Percentiles rank a stretch among this genome's conserved stretches.
phyloP scores from a whole-genome alignment of 2,329 filamentous ascomycete genomes.

The Talaromyces verruculosus region DNA sequence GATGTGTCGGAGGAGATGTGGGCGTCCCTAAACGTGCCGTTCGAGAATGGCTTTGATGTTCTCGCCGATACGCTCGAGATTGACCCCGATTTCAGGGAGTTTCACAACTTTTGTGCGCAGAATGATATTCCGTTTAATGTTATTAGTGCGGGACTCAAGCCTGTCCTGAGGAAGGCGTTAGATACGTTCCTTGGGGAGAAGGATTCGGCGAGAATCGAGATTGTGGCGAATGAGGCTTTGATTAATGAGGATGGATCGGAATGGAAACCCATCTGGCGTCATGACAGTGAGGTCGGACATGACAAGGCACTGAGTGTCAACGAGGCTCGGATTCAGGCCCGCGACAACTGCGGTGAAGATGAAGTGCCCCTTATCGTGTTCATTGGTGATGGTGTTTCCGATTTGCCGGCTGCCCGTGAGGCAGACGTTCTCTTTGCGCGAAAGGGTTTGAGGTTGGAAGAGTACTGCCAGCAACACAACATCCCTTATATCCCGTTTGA shows the following conservation, averaged over 20 bases:
- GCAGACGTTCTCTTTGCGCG: slow-evolving; percentile 68
- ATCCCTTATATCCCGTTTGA: slow-evolving; percentile 64
- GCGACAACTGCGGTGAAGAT: slow-evolving; percentile 57
- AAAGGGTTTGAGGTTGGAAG: slow-evolving; percentile 63
- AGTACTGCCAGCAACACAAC: slow-evolving; percentile 63
- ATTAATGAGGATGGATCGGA: slow-evolving; percentile 53
- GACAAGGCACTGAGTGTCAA: slow-evolving; percentile 66
- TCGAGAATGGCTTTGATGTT: slow-evolving; percentile 66
- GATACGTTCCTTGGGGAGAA: slow-evolving; percentile 66
- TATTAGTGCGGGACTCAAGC: slow-evolving; percentile 67
- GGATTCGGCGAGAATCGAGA: slow-evolving; percentile 59
- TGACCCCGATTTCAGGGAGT: slow-evolving; percentile 62
- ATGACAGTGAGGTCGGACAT: slow-evolving; percentile 65
- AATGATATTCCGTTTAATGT: slow-evolving; percentile 68
- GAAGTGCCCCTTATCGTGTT: slow-evolving; percentile 67
- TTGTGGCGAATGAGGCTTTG: slow-evolving; percentile 66
- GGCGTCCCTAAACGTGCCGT: slow-evolving; percentile 65
- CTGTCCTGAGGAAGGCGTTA: slow-evolving; percentile 60
- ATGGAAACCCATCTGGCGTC: slow-evolving; percentile 68
- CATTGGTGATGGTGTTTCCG: slow-evolving; percentile 68
- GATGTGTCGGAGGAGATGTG: slow-evolving; percentile 73
- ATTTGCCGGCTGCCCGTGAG: slow-evolving; percentile 64
- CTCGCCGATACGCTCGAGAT: slow-evolving; percentile 64
- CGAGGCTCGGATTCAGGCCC: slow-evolving; percentile 58
- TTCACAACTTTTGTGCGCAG: slow-evolving; percentile 64